A percentile compares a stretch with the other conserved stretches of the same genome.
These are phyloP conservation scores for Russula foetens DNA, from an alignment of 768 basidiomycete genomes.

Conservation along the genomic window DNA sequence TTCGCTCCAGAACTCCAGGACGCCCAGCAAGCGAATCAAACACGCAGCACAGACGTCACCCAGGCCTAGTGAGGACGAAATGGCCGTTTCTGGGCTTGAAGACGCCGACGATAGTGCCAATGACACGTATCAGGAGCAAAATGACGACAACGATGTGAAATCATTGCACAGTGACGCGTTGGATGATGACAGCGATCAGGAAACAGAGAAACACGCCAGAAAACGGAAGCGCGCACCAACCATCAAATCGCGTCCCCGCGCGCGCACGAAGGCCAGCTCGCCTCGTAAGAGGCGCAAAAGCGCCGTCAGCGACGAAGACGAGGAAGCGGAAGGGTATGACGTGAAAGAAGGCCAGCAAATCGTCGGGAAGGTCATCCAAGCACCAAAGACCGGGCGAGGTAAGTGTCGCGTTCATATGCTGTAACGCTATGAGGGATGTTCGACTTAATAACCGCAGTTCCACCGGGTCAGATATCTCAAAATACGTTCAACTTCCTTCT, in stretches of 20 bases:
- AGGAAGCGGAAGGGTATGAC: constrained; percentile 32
- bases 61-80: background rate
- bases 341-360: constrained; percentile 60
- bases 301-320: constrained; percentile 32
- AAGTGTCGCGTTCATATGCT: constrained; percentile 20
- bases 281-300: constrained; percentile 22
- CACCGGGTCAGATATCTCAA: constrained; percentile 77
- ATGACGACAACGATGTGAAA: constrained; percentile 24
- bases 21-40: background rate
- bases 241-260: constrained; percentile 12
- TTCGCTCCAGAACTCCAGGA: background rate
- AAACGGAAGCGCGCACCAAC: constrained; percentile 27
- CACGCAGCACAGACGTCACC: background rate
- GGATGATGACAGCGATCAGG: constrained; percentile 26
- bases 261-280: constrained; percentile 12
- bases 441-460: constrained; percentile 38
- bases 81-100: constrained; percentile 6
- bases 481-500: constrained; percentile 77
- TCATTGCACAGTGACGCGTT: constrained; percentile 31
- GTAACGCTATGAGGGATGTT: background rate
- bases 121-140: constrained; percentile 19
- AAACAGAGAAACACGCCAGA: constrained; percentile 3
- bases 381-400: constrained; percentile 81
- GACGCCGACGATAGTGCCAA: background rate
- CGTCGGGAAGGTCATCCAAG: constrained; percentile 70